A percentile compares a stretch with the other conserved stretches of the same genome.
phyloP scores from a whole-genome alignment of 176 grass and related monocot genomes.

The Cenchrus fungigraminus region DNA sequence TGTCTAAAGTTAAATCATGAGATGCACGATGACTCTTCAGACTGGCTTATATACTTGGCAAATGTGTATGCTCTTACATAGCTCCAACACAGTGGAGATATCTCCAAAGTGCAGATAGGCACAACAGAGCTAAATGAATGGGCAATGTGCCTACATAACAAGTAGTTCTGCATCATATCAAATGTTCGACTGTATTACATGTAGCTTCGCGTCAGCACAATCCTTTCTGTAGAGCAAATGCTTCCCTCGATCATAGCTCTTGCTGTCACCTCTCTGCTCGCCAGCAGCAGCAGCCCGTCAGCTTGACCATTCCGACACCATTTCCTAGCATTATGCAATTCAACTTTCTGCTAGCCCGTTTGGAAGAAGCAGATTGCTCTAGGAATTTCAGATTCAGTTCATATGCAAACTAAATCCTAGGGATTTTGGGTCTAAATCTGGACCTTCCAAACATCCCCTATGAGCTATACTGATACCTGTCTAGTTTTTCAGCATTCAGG shows the following conservation, averaged over 20 bases:
- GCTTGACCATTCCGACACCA: conserved; percentile 29
- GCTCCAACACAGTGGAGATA: conserved; percentile 3
- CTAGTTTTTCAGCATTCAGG: conserved; percentile 9
- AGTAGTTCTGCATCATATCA: conserved; percentile 22
- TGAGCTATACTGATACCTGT: conserved; percentile 5
- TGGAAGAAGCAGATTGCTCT: neutral
- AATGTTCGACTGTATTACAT: conserved; percentile 17
- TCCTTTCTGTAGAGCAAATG: neutral
- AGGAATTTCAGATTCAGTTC: neutral
- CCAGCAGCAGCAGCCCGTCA: neutral
- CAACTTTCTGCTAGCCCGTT: neutral
- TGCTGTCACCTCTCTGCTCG: neutral
- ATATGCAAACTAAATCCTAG: conserved; percentile 3
- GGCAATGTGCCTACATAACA: conserved; percentile 43
- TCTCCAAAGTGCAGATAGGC: neutral
- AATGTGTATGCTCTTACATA: neutral
- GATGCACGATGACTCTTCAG: neutral
- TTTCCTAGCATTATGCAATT: conserved; percentile 28
- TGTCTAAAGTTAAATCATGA: neutral
- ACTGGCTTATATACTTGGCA: neutral
- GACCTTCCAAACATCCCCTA: neutral
- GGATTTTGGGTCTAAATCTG: neutral
- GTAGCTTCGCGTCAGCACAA: neutral
- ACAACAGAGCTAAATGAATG: neutral
- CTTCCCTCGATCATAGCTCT: conserved; percentile 17